These are phyloP conservation scores for Acmispon strigosus DNA, from an alignment of 306 rosid species.

Conservation along the genomic window DNA sequence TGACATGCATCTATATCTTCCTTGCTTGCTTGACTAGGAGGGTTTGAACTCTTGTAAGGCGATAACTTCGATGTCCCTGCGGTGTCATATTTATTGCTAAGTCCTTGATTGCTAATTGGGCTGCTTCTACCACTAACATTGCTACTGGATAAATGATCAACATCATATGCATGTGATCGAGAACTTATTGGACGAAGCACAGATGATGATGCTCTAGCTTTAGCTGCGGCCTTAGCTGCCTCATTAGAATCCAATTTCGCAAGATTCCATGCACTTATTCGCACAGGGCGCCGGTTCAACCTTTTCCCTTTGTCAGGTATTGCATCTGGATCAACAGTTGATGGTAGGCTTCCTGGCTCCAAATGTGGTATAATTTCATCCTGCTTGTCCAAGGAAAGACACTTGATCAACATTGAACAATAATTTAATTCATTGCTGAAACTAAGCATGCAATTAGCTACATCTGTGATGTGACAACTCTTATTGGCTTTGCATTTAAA, in stretches of 20 bases:
- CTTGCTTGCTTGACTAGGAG: conserved; percentile 70
- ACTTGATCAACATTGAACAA: conserved; percentile 19
- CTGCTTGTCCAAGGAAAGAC: conserved; percentile 32
- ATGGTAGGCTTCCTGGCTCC: conserved; percentile 78
- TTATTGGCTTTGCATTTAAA: neutral
- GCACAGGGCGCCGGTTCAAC: conserved; percentile 47
- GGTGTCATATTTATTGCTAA: conserved; percentile 39
- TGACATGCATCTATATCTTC: conserved; percentile 55
- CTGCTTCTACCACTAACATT: conserved; percentile 79
- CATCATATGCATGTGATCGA: conserved; percentile 46
- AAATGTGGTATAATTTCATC: conserved; percentile 83
- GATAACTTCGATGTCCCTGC: conserved; percentile 56
- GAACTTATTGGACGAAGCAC: conserved; percentile 71
- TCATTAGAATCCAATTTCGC: conserved; percentile 75
- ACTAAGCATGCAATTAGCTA: neutral
- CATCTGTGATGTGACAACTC: neutral
- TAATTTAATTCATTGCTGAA: neutral
- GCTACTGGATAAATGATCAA: conserved; percentile 56
- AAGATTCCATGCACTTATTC: conserved; percentile 85
- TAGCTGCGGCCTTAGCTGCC: conserved; percentile 66
- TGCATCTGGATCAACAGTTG: conserved; percentile 84
- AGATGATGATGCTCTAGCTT: conserved; percentile 89
- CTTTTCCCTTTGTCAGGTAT: conserved; percentile 52
- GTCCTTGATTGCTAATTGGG: conserved; percentile 53
- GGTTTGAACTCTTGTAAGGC: conserved; percentile 60